Evolutionary conservation across 1,284 basidiomycete genomes (phyloP), one percentile per base, ranked within the genome.

Genomic region (Thelephora terrestris): DNA sequence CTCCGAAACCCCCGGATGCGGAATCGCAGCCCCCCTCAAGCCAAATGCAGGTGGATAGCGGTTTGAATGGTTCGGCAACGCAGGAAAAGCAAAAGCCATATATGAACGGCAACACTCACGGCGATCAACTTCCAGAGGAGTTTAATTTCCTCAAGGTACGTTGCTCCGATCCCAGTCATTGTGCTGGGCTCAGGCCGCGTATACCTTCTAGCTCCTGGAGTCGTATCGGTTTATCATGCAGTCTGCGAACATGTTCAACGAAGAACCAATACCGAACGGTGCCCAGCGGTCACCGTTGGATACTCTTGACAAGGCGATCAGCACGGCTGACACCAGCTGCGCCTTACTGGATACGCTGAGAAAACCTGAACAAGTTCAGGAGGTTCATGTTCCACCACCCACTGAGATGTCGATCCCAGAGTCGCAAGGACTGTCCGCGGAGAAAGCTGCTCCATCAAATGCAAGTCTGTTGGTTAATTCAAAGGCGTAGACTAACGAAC

Each of bases 131-230:
- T 32, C 29, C 29, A 32, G 29, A 32, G 14, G 12, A 32, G 27
- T 58, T 79, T 38, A 78, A 80, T 62, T 81, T 78, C 54, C 54
- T 61, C 45, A 80, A 78, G 70, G 78, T 76, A 52, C 52, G 61
- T 58, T 47, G 12, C 21, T 21, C 23, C 25, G 35, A 14, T 20
- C 27, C 29, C 32, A 39, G n/a, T 36, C 24, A 48, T n/a, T 43
- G 50, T 32, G 47, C 45, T 37, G 47, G 48, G 53, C 51, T 20
- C 47, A 46, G 52, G 56, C 48, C 44, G 32, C 47, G 48, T 40
- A 42, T 52, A n/a, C n/a, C 17, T 34, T 45, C 18, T 52, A 75
- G 73, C 61, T 75, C 52, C 56, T 65, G 45, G 71, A 74, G n/a
- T 73, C 72, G 24, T 75, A 74, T 57, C 61, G 64, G 42, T 53